Evolutionary conservation across 2,329 filamentous ascomycete species (phyloP), one percentile per base, ranked within the genome.

Genomic region (Torrubiella hemipterigena): DNA sequence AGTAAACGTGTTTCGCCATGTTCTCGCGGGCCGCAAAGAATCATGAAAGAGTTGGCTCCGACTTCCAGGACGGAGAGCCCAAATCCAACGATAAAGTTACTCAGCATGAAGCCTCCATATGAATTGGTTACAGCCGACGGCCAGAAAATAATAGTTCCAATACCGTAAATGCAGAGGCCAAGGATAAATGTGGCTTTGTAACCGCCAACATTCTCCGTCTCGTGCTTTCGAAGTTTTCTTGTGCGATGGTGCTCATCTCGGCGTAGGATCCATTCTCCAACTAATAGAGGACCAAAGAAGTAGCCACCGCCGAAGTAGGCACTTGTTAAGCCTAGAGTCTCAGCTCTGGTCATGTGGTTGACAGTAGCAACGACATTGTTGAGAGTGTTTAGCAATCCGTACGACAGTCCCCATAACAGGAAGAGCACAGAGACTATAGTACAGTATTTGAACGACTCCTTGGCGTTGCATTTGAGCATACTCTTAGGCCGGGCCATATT

Each of bases 351-450:
- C 64, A 81, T 77, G 15, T 67, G 46, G 11, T 77, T 68, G 6
- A 84, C 68, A 10, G 55, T 48, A 21, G 78, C 73, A 31, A 85
- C 77, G 16, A 74, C 73, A 14, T 67, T 68, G 49, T 93, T 93
- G 17, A 95, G 67, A 0, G 78, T 80, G 45, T 91, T 85, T 6
- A 94, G 63, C 3, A 94, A 67, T 1, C 87, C 87, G 44, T 94
- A 94, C 0, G 85, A 86, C 35, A 94, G 80, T 0, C 87, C 87
- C 86, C 85, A 93, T 3, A 94, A 61, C 40, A 93, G 76, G 56
- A 94, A 93, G 0, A 94, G 61, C 6, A 87, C 69, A 2, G 81
- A 83, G 15, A 93, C 84, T 39, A 84, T 63, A 12, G 70, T 66
- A 45, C 81, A 77, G 40, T 84, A 83, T 40, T 76, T 80, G 41